Evolutionary conservation across 1,139 yeast species (phyloP).

Genomic region (Geotrichum histeridarum): DNA sequence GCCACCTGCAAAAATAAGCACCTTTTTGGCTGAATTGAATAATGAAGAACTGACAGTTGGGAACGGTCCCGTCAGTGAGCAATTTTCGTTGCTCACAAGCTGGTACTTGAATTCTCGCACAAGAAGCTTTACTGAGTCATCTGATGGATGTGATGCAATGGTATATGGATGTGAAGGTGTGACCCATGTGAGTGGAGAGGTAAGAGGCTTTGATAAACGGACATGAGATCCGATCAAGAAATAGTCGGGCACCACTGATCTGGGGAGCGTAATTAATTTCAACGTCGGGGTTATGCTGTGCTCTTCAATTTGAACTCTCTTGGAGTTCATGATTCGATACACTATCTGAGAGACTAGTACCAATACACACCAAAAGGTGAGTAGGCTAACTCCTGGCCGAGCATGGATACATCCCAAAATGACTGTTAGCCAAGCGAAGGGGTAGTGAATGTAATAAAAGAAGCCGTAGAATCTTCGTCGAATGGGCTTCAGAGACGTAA

Average conservation of each 20-base stretch:
- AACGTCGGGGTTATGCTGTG: constrained; percentile 32
- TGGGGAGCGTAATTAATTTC: constrained; percentile 36
- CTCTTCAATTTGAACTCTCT: constrained; percentile 30
- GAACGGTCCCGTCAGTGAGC: constrained; percentile 35
- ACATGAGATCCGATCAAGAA: constrained; percentile 47
- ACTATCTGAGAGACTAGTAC: constrained; percentile 46
- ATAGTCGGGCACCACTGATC: constrained; percentile 31
- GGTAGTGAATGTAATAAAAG: constrained; percentile 66
- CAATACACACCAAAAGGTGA: constrained; percentile 45
- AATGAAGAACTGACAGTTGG: constrained; percentile 31
- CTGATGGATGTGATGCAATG: constrained; percentile 60
- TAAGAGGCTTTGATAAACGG: constrained; percentile 39
- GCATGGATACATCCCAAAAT: constrained; percentile 64
- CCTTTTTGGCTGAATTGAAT: constrained; percentile 46
- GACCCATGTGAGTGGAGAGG: constrained; percentile 36
- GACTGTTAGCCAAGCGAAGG: constrained; percentile 61
- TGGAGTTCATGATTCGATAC: constrained; percentile 33
- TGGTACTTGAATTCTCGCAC: constrained; percentile 39
- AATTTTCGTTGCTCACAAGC: constrained; percentile 31
- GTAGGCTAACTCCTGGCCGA: constrained; percentile 61
- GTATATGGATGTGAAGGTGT: constrained; percentile 78
- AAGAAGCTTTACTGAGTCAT: constrained; percentile 42
- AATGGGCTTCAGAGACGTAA: constrained; percentile 54
- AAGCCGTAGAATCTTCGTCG: constrained; percentile 51
- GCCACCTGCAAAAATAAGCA: constrained; percentile 72